A percentile compares a stretch with the other conserved stretches of the same genome.
These are phyloP conservation scores for Boletellus emodensis DNA, from an alignment of 768 basidiomycete genomes.

Conservation along the genomic window DNA sequence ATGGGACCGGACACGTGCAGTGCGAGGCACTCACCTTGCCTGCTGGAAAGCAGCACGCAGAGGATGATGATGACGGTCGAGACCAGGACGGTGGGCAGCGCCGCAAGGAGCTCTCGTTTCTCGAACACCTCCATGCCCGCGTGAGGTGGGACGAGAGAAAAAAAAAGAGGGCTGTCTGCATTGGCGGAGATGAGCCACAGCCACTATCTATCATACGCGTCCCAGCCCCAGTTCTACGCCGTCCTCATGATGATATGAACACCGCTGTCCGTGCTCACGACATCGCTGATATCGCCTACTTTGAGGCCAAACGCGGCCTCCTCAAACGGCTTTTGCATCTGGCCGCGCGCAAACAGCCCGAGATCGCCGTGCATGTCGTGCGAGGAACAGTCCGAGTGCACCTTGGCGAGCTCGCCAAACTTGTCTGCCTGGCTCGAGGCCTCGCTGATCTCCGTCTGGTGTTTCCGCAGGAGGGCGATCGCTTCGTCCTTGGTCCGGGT, in stretches of 20 bases:
- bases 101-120: too few relatives aligned
- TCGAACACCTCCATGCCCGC: too few relatives aligned
- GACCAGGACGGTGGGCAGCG: too few relatives aligned
- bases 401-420: conserved; percentile 72
- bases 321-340: conserved; percentile 99
- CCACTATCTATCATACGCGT: too few relatives aligned
- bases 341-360: conserved; percentile 75
- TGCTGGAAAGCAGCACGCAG: too few relatives aligned
- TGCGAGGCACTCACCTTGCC: background rate
- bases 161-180: too few relatives aligned
- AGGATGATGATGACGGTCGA: too few relatives aligned
- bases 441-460: conserved; percentile 58
- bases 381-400: conserved; percentile 88
- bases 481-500: conserved; percentile 88
- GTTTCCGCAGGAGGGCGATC: conserved; percentile 65
- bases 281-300: conserved; percentile 72
- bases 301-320: conserved; percentile 74
- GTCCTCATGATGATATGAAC: conserved; percentile 92
- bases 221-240: conserved; percentile 36
- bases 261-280: conserved; percentile 89
- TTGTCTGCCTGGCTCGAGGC: conserved; percentile 41
- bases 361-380: conserved; percentile 82
- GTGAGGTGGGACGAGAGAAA: too few relatives aligned
- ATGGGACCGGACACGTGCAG: conserved; percentile 1
- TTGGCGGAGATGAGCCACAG: too few relatives aligned